Evolutionary conservation across 345 rosid species (phyloP), one percentile per base, ranked within the genome.

Genomic region (Theobroma cacao): DNA sequence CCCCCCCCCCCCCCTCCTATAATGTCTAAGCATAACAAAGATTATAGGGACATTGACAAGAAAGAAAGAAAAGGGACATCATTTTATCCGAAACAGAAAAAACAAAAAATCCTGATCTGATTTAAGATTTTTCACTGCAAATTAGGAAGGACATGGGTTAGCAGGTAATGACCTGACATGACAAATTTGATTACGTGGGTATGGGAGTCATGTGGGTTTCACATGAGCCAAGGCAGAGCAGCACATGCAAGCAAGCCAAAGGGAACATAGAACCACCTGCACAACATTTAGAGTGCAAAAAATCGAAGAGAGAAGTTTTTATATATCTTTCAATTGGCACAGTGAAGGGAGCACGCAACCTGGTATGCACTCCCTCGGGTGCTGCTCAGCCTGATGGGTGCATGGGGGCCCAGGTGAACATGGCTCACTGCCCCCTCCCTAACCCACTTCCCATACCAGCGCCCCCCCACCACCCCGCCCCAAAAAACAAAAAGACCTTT

Each of bases 171-270:
- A 52, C 58, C 22, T 12, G 64, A 63, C 34, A 73, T 76, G 76
- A 55, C 65, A 77, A 75, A 63, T 81, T 78, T 52, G 85, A 75
- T 79, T 81, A 63, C 47, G 41, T 59, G 56, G 75, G 80, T 83
- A 85, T 86, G 85, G 87, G 83, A 77, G 78, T 77, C 93, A 87
- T 81, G 86, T 91, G 93, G 93, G 83, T 79, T 85, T 87, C 93
- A 85, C 85, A 84, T 81, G 90, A 85, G 85, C 59, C 60, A 73
- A 63, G 72, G 72, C 83, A 80, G 83, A 33, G 72, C 75, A 68
- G 79, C 89, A 91, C 94, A 88, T 89, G 93, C 31, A 31, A 67
- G 76, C 80, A 70, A 76, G 34, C 60, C 26, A 47, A n/a, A 65
- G 83, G 86, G 87, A 86, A 84, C 89, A 84, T 86, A 87, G 87